Evolutionary conservation across 495 filamentous ascomycete genomes (phyloP), one percentile per base, ranked within the genome.

Genomic region (Chaetomium tenue): DNA sequence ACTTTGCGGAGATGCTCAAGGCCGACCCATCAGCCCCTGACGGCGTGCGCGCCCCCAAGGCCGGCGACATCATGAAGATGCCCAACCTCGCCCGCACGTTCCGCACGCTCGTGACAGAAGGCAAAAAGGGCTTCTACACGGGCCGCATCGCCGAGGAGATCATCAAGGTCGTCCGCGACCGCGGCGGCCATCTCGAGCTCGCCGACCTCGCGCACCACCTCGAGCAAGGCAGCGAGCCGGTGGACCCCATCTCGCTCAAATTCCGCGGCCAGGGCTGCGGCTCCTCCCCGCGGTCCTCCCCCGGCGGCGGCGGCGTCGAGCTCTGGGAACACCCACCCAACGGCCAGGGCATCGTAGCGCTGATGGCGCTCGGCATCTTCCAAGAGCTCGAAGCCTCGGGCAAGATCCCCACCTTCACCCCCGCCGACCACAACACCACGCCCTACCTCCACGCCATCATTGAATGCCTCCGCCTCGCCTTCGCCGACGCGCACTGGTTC

Each of bases 291-390:
- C 33, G 33, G 33, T 37, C 33, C 33, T 37, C 33, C 33, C 33
- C 33, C 5, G 33, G 33, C 30, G 62, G 22, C 44, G 64, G 52
- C 39, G 70, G 73, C 42, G 48, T 97, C 22, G 87, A 94, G 68
- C 73, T 98, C 2, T 98, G 93, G 93, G 94, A 98, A 67, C 93
- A 97, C 76, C 91, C 94, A 46, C 94, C 94, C n/a, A 98, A 97
- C 77, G 93, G 95, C 0, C 94, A 98, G 75, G 94, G 94, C 13
- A 89, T 98, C 65, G 92, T 98, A 0, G 95, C 94, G 5, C 81
- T 98, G 46, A 95, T 98, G 86, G 89, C 94, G 1, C 81, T 98
- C 0, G 94, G 95, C 3, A 93, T 98, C 65, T 79, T 98, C 51
- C 87, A 96, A 70, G 85, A 90, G 68, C 83, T 98, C 6, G 91